phyloP scores from a whole-genome alignment of 2,329 filamentous ascomycete genomes.

The Beauveria scarabaeidicola region DNA sequence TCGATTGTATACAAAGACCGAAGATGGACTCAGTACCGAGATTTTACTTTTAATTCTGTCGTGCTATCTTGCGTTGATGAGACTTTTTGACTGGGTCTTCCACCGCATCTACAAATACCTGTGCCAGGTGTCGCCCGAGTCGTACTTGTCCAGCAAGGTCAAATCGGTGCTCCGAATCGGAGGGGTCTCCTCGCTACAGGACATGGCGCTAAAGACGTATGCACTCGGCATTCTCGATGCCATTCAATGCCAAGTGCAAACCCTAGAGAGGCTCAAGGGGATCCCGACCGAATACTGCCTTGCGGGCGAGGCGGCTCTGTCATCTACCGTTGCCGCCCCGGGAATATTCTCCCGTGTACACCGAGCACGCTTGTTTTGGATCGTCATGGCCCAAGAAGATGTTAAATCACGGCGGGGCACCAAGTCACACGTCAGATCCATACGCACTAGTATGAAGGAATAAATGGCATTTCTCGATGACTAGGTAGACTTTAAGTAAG shows the following conservation, averaged over 20 bases:
- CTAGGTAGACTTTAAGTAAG: not conserved
- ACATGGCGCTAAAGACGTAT: conserved; percentile 18
- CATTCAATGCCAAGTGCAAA: conserved; percentile 15
- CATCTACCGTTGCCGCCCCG: not conserved
- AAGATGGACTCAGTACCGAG: not conserved
- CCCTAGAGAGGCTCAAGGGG: conserved; percentile 16
- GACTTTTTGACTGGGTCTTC: conserved; percentile 16
- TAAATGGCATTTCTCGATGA: not conserved
- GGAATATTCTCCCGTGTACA: conserved; percentile 15
- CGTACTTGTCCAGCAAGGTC: conserved; percentile 16
- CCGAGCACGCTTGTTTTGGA: conserved; percentile 15
- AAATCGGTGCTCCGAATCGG: conserved; percentile 19
- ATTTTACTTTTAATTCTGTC: not conserved
- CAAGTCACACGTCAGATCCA: not conserved
- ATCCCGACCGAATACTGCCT: conserved; percentile 17
- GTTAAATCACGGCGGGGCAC: not conserved
- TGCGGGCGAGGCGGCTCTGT: conserved; percentile 12
- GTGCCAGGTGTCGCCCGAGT: conserved; percentile 13
- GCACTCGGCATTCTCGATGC: conserved; percentile 16
- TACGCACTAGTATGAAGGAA: not conserved
- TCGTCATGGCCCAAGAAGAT: conserved; percentile 17
- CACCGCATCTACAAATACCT: conserved; percentile 13
- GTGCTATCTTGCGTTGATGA: conserved; percentile 17
- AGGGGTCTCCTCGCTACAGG: conserved; percentile 17
- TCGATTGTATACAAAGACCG: not conserved